Evolutionary conservation across 1,139 yeast species (phyloP).

Genomic region (Nadsonia commutata): DNA sequence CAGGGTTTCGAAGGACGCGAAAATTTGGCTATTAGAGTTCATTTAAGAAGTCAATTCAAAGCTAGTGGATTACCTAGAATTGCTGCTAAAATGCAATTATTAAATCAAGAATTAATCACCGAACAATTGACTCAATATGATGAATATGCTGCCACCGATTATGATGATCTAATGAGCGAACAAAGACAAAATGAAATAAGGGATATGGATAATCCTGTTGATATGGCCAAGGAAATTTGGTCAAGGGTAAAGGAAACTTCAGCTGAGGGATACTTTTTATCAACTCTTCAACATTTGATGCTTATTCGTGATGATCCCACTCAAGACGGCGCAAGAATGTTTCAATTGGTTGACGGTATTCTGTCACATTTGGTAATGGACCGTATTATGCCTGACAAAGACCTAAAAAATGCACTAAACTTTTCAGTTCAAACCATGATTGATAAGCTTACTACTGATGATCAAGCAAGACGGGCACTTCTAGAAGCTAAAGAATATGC

Average conservation of each 20-base stretch:
- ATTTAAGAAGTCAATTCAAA: slow-evolving; percentile 59
- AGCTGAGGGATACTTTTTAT: slow-evolving; percentile 49
- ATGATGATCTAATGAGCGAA: slow-evolving; percentile 44
- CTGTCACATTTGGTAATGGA: slow-evolving; percentile 64
- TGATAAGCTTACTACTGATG: slow-evolving; percentile 79
- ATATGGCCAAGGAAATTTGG: slow-evolving; percentile 57
- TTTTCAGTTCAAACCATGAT: slow-evolving; percentile 70
- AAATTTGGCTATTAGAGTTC: slow-evolving; percentile 54
- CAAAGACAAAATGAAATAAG: slow-evolving; percentile 41
- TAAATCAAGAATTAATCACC: slow-evolving; percentile 48
- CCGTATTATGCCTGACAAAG: slow-evolving; percentile 33
- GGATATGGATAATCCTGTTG: slow-evolving; percentile 46
- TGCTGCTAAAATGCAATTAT: slow-evolving; percentile 42
- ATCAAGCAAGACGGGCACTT: slow-evolving; percentile 68
- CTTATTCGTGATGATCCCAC: slow-evolving; percentile 30
- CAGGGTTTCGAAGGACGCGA: slow-evolving; percentile 33
- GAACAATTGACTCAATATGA: slow-evolving; percentile 55
- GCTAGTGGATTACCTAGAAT: slow-evolving; percentile 63
- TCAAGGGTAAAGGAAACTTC: slow-evolving; percentile 54
- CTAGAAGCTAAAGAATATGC: slow-evolving; percentile 56
- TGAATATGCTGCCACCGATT: slow-evolving; percentile 56
- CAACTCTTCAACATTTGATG: slow-evolving; percentile 75
- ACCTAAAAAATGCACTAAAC: slow-evolving; percentile 64
- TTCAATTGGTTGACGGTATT: slow-evolving; percentile 69
- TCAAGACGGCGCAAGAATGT: slow-evolving; percentile 56